These are phyloP conservation scores for Domatiomyces catenatus DNA, from an alignment of 2,329 filamentous ascomycete species.

Conservation along the genomic window DNA sequence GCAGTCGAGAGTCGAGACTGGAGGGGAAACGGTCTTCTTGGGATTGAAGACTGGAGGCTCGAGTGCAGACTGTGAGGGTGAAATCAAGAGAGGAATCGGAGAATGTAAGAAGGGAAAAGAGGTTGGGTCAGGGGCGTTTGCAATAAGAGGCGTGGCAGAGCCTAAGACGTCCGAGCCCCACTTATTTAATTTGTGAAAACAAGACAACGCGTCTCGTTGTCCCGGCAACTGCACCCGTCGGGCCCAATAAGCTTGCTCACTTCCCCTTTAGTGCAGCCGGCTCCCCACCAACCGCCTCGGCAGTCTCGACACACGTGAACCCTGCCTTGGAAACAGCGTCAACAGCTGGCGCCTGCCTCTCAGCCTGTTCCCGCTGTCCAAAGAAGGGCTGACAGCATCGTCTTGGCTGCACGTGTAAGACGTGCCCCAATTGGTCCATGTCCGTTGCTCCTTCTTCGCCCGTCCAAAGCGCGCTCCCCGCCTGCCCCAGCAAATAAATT, in stretches of 20 bases:
- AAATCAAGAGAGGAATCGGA: background rate
- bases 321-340: background rate
- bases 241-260: background rate
- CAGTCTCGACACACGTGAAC: background rate
- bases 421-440: background rate
- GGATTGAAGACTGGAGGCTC: background rate
- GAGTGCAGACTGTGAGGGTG: background rate
- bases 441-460: background rate
- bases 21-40: constrained; percentile 1
- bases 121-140: background rate
- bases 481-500: background rate
- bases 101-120: constrained; percentile 1
- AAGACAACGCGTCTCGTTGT: background rate
- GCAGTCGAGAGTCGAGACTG: constrained; percentile 21
- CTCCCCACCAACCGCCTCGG: background rate
- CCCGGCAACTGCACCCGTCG: background rate
- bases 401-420: background rate
- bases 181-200: background rate
- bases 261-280: background rate
- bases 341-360: background rate
- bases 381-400: background rate
- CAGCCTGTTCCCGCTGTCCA: background rate
- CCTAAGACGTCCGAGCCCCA: background rate
- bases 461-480: too few species aligned
- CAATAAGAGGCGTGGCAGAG: background rate